These are phyloP conservation scores for Ceratocystis variospora DNA, from an alignment of 2,329 filamentous ascomycete species.

Conservation along the genomic window DNA sequence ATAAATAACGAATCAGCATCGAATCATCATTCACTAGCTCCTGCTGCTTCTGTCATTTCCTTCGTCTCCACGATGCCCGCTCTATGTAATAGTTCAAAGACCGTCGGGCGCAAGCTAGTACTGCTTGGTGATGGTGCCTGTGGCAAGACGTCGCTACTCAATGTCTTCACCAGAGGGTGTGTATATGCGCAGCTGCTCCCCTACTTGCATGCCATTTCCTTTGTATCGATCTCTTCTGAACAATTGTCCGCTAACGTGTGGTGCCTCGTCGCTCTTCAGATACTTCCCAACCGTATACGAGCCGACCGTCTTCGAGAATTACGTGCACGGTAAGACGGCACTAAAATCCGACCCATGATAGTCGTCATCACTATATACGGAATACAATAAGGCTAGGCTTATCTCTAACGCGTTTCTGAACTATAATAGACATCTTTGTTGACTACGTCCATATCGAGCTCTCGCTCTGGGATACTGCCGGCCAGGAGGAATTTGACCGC, in stretches of 20 bases:
- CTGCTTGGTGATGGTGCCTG: slow-evolving; percentile 89
- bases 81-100: slow-evolving; percentile 60
- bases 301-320: slow-evolving; percentile 97
- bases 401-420: neutral
- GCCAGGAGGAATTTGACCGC: slow-evolving; percentile 97
- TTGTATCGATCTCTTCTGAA: neutral
- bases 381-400: neutral
- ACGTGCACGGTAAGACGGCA: slow-evolving; percentile 66
- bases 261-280: slow-evolving; percentile 31
- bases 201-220: too few relatives aligned
- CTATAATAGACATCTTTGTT: slow-evolving; percentile 74
- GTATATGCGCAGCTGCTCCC: slow-evolving; percentile 22
- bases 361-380: neutral
- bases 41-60: neutral
- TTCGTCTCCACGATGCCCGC: slow-evolving; percentile 21
- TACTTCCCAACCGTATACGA: slow-evolving; percentile 98
- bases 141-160: slow-evolving; percentile 91
- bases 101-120: slow-evolving; percentile 91
- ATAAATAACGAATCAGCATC: too few relatives aligned
- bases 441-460: slow-evolving; percentile 94
- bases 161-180: slow-evolving; percentile 96
- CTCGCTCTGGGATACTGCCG: slow-evolving; percentile 95
- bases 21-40: too few relatives aligned
- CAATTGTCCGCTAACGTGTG: neutral
- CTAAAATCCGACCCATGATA: neutral